Percentiles rank a stretch among this genome's conserved stretches.
Evolutionary conservation across 495 filamentous ascomycete genomes (phyloP).

Genomic region (Pyrenula massariospora): DNA sequence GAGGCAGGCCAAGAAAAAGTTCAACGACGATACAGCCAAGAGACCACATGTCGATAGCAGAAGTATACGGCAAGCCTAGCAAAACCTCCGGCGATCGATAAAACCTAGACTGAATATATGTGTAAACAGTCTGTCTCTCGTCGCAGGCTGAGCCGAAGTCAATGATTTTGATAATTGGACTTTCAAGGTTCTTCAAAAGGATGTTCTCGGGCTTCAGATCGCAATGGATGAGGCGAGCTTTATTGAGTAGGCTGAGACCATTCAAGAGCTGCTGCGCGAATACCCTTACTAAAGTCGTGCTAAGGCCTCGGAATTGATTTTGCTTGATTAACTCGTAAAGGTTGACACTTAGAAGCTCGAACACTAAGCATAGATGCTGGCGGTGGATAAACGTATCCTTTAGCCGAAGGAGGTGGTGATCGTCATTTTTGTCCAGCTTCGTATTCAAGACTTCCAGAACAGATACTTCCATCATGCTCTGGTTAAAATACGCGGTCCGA

Average conservation of each 20-base stretch:
- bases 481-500: constrained; percentile 97
- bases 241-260: constrained; percentile 85
- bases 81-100: constrained; percentile 96
- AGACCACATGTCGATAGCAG: constrained; percentile 99
- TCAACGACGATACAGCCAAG: constrained; percentile 98
- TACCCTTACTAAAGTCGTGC: constrained; percentile 93
- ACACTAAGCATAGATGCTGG: constrained; percentile 95
- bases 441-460: constrained; percentile 95
- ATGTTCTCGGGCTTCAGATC: constrained; percentile 99
- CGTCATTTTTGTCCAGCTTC: constrained; percentile 97
- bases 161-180: constrained; percentile 99
- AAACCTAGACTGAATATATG: constrained; percentile 97
- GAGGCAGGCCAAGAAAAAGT: constrained; percentile 84
- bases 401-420: constrained; percentile 89
- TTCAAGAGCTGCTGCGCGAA: constrained; percentile 96
- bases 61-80: constrained; percentile 89
- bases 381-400: constrained; percentile 98
- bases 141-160: constrained; percentile 99
- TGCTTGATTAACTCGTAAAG: constrained; percentile 99
- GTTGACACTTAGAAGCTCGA: constrained; percentile 95
- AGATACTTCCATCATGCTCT: constrained; percentile 99
- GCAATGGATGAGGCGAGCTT: constrained; percentile 94
- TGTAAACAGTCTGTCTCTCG: constrained; percentile 97
- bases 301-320: constrained; percentile 95
- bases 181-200: constrained; percentile 94